Percentiles rank a stretch among this genome's conserved stretches.
Conservation (phyloP, 2,329 filamentous ascomycete genomes). For the Plenodomus tracheiphilus region DNA sequence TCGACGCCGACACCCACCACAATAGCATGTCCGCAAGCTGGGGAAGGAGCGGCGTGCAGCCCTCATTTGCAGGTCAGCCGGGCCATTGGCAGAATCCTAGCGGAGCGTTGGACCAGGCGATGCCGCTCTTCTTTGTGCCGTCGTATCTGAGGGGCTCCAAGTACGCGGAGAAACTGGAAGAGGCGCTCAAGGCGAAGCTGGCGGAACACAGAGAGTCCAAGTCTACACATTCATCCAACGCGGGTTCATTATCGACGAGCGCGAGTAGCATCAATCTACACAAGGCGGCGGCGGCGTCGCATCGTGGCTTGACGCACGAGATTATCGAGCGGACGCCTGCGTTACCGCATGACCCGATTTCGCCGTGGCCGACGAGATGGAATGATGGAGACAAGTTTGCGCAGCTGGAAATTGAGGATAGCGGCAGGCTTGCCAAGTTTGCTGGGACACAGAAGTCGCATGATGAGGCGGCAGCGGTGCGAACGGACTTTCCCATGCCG, state of each 20-base stretch:
- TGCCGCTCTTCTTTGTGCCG: constrained; percentile 71
- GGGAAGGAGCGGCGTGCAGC: constrained; percentile 45
- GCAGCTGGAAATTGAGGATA: constrained; percentile 72
- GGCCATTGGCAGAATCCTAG: constrained; percentile 38
- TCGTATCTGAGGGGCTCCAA: constrained; percentile 79
- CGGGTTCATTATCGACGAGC: constrained; percentile 57
- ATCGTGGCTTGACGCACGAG: constrained; percentile 81
- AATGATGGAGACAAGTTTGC: constrained; percentile 74
- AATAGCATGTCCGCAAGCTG: constrained; percentile 48
- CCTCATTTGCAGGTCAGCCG: constrained; percentile 54
- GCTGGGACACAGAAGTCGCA: constrained; percentile 58
- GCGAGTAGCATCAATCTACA: constrained; percentile 62
- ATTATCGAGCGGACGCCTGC: constrained; percentile 74
- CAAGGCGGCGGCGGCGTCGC: constrained; percentile 65
- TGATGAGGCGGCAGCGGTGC: constrained; percentile 79
- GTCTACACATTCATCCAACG: constrained; percentile 50
- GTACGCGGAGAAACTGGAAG: constrained; percentile 76
- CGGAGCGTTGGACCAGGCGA: constrained; percentile 26
- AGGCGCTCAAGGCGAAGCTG: constrained; percentile 66
- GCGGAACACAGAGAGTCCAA: constrained; percentile 50
- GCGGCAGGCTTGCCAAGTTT: constrained; percentile 73
- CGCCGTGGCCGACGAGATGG: constrained; percentile 82
- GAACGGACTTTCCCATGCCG: constrained; percentile 85
- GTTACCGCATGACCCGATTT: constrained; percentile 63
- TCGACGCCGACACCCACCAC: constrained; percentile 56